These are phyloP conservation scores for Tulasnella sp. DNA, from an alignment of 768 basidiomycete genomes.

Conservation along the genomic window DNA sequence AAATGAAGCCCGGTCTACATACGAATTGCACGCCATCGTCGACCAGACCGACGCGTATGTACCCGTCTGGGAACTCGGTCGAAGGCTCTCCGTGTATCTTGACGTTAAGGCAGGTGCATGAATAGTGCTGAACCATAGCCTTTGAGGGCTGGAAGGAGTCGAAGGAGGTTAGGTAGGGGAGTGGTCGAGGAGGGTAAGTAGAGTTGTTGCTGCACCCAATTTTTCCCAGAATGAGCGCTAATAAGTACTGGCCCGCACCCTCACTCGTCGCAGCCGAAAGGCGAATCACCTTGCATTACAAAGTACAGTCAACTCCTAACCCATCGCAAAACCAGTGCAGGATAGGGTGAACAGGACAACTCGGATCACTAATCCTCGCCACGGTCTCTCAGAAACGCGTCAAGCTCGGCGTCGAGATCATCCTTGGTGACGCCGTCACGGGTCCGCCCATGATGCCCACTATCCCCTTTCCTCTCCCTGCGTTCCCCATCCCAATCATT, in stretches of 20 bases:
- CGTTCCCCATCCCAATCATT: conserved; percentile 28
- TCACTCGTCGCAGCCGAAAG: background rate
- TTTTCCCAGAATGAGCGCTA: conserved; percentile 4
- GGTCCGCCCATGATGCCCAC: conserved; percentile 44
- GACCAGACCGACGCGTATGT: background rate
- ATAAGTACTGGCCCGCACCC: background rate
- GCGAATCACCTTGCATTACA: background rate
- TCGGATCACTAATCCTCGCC: background rate
- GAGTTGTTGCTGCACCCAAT: background rate
- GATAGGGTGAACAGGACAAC: conserved; percentile 3
- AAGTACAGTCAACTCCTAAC: background rate
- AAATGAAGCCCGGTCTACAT: background rate
- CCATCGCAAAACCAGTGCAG: background rate
- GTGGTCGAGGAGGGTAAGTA: background rate
- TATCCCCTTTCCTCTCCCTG: conserved; percentile 34
- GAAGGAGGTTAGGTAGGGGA: background rate
- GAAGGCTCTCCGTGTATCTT: conserved; percentile 15
- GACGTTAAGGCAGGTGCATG: conserved; percentile 25
- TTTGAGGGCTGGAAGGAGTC: conserved; percentile 15
- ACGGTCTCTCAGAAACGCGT: conserved; percentile 51
- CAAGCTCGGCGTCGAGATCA: conserved; percentile 79
- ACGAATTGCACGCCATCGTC: conserved; percentile 28
- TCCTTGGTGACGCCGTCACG: conserved; percentile 53
- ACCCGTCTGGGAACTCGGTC: background rate
- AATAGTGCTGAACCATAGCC: conserved; percentile 21